These are phyloP conservation scores for Citrullus colocynthis DNA, from an alignment of 306 rosid species.

Conservation along the genomic window DNA sequence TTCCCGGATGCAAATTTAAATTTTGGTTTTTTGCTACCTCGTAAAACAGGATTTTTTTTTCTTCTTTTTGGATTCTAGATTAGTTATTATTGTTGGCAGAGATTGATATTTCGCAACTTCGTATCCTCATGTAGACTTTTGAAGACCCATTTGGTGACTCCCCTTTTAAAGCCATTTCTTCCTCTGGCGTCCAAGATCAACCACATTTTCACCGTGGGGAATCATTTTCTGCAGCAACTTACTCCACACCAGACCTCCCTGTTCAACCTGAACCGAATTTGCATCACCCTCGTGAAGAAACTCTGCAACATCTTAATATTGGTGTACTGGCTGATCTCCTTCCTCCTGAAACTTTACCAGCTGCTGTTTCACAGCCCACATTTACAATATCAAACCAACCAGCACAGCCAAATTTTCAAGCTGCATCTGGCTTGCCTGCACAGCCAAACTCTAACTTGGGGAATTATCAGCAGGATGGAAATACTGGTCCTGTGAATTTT, in stretches of 20 bases:
- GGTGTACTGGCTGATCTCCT: constrained; percentile 75
- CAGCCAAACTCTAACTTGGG: constrained; percentile 38
- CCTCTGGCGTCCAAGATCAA: constrained; percentile 36
- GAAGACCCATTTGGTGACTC: constrained; percentile 90
- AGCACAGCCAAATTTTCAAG: constrained; percentile 25
- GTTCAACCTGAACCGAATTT: constrained; percentile 28
- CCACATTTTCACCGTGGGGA: constrained; percentile 42
- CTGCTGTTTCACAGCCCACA: constrained; percentile 24
- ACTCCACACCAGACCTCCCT: constrained; percentile 26
- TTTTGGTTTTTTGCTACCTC: background rate
- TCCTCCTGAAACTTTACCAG: constrained; percentile 41
- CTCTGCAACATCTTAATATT: constrained; percentile 32
- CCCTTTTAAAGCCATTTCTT: constrained; percentile 72
- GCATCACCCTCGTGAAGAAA: constrained; percentile 31
- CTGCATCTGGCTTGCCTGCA: constrained; percentile 30
- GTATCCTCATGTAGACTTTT: constrained; percentile 35
- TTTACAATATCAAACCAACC: constrained; percentile 9
- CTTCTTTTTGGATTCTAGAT: background rate
- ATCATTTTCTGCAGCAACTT: constrained; percentile 44
- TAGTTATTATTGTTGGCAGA: background rate
- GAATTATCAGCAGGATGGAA: constrained; percentile 39
- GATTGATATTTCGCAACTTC: background rate
- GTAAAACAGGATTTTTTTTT: too few relatives aligned
- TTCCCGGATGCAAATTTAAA: background rate
- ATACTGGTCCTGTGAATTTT: constrained; percentile 20